These are phyloP conservation scores for Fusarium chuoi DNA, from an alignment of 2,329 filamentous ascomycete genomes.

Conservation along the genomic window DNA sequence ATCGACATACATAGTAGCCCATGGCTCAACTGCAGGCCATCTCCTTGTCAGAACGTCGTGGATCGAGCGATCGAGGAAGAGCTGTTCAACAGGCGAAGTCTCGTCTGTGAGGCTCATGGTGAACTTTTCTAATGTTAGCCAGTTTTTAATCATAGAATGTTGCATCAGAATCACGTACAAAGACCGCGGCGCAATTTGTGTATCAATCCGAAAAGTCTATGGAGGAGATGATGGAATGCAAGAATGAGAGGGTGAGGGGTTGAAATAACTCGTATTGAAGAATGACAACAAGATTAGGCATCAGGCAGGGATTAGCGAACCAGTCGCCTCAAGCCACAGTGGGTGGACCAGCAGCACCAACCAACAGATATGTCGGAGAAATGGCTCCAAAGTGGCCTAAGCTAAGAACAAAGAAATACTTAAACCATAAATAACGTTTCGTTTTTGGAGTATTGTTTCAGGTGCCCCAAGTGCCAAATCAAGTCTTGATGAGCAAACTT, in stretches of 20 bases:
- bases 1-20: neutral
- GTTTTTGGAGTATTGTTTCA: rapidly evolving
- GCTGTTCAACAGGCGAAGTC: neutral
- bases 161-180: rapidly evolving
- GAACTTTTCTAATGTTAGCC: neutral
- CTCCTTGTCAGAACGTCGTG: neutral
- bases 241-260: neutral
- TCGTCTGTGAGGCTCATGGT: neutral
- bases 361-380: neutral
- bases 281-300: neutral
- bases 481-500: neutral
- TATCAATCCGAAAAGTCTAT: rapidly evolving
- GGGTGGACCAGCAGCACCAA: neutral
- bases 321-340: neutral
- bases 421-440: rapidly evolving
- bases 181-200: rapidly evolving
- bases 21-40: neutral
- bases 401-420: neutral
- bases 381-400: rapidly evolving
- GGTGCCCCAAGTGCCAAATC: too few species aligned
- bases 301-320: neutral
- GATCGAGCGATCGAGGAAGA: neutral
- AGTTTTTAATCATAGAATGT: rapidly evolving
- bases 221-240: rapidly evolving
- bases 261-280: neutral